A percentile compares a stretch with the other conserved stretches of the same genome.
Evolutionary conservation across 2,329 filamentous ascomycete species (phyloP).

Genomic region (Botryotinia calthae): DNA sequence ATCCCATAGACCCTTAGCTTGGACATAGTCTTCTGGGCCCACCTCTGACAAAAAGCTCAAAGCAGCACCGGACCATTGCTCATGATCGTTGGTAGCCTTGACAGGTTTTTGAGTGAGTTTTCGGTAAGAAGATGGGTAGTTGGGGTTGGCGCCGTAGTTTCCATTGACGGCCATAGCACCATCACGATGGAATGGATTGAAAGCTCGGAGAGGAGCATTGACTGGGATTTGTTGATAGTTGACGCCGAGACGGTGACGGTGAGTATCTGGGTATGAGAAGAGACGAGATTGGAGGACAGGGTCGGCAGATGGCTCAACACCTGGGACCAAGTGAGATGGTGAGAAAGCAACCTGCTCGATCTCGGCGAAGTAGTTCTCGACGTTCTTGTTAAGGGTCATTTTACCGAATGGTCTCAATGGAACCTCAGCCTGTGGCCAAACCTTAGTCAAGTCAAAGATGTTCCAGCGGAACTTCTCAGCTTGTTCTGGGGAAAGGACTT

Average conservation of each 20-base stretch:
- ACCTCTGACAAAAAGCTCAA: conserved; percentile 46
- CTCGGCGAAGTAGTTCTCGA: conserved; percentile 60
- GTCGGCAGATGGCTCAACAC: conserved; percentile 67
- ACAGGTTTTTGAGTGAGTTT: conserved; percentile 45
- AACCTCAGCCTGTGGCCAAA: conserved; percentile 63
- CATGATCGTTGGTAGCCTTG: conserved; percentile 45
- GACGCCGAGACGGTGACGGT: conserved; percentile 54
- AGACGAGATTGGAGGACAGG: conserved; percentile 67
- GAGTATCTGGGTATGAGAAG: conserved; percentile 69
- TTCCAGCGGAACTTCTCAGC: conserved; percentile 61
- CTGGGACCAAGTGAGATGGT: conserved; percentile 64
- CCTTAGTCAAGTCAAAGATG: conserved; percentile 68
- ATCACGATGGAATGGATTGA: conserved; percentile 71
- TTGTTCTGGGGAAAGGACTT: conserved; percentile 60
- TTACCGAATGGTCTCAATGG: conserved; percentile 60
- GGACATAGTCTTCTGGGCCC: conserved; percentile 38
- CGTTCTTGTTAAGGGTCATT: conserved; percentile 63
- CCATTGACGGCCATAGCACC: conserved; percentile 67
- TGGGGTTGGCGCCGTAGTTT: conserved; percentile 60
- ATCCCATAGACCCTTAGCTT: conserved; percentile 39
- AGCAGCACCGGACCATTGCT: conserved; percentile 49
- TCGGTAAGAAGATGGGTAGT: conserved; percentile 54
- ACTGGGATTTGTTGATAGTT: conserved; percentile 60
- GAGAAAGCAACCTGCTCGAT: conserved; percentile 71
- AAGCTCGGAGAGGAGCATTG: conserved; percentile 46